Base-by-base conservation (phyloP, 371 early-diverging fungal genomes). In the Apophysomyces variabilis region DNA sequence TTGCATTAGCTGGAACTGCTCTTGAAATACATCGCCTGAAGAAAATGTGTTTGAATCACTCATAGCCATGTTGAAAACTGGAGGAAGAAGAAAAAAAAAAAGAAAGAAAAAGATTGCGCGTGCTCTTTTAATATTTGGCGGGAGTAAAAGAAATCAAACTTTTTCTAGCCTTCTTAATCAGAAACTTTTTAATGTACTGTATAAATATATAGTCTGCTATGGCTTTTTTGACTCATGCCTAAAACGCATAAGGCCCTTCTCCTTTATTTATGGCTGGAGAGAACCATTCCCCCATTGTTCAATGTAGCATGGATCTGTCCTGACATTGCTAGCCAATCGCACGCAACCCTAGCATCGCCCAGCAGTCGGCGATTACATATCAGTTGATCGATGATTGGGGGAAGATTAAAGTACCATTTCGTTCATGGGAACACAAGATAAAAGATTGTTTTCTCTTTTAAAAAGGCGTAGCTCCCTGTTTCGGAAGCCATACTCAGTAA, bases 21-120 rank as follows among this genome's bases (percentile, higher is more conserved):
- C 21, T 4, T 50, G 54, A 11, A 50, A 50, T 4, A 50, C 21
- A 18, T 50, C 35, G 5, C 18, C 21, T n/a, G 47, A 14, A 5
- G 58, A 37, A 58, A 58, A 58, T 1, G 13, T 6, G 41, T 37
- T 58, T 12, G n/a, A 58, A 14, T 14, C 12, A 39, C 41, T 58
- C 41, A 39, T 58, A 13, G 41, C 37, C 32, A 26, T 26, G 32
- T 26, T 26, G 3, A 26, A 18, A 58, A 58, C 8, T 12, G 43
- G 13, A n/a, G 43, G 44, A 8, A 67, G 41, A 37, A 36, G 56
- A 54, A 59, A 44, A 58, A 38, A 54, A 58, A 36, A 64, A 45
- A 65, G 44, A 60, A 58, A 62, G 62, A 47, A 60, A 54, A 44
- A 65, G 46, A 32, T 37, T 26, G 57, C 60, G 54, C 44, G 37